Evolutionary conservation across 148 eudicot genomes (phyloP), one percentile per base, ranked within the genome.

Genomic region (Mesembryanthemum crystallinum): DNA sequence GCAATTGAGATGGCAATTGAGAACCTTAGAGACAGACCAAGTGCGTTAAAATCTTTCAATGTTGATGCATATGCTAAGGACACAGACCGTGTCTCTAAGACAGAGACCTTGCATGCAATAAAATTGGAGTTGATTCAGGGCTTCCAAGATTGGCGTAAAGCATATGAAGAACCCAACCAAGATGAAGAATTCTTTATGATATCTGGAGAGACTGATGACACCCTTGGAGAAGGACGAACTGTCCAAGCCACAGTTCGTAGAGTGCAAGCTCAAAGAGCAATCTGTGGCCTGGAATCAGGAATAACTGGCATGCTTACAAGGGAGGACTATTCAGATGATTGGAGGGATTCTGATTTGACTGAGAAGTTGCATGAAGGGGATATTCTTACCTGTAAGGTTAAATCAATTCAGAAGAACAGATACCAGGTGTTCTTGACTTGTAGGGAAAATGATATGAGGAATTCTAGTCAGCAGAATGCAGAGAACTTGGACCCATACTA

Each of bases 161-260:
- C 83, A 67, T 91, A 81, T 76, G 88, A 68, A 33, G 97, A 92
- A 76, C 97, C 92, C 37, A 85, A 75, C 72, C 91, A 80, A 71
- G 98, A 92, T 64, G 99, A 92, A 32, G 97, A 86, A 70, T 96
- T 92, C 75, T 87, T 72, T 78, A 85, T 96, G 97, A 87, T 96
- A 45, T 86, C 97, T 71, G 98, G 98, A 30, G 99, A 96, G 87
- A 89, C 90, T 13, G 97, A 89, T 71, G 91, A 92, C 43, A 85
- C 96, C 12, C 83, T 96, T 73, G 82, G 91, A 74, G 99, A 92
- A 82, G 99, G 98, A 76, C 87, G 89, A 80, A 85, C 80, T 76
- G 94, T 96, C 70, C 98, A 96, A 79, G 99, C 85, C 39, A 96
- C 99, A 7, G 91, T 96, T 69, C 94, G 97, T 54, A 86, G 93